These are phyloP conservation scores for Heterotrichella gracilis DNA, from an alignment of 352 stramenopile genomes.

Conservation along the genomic window DNA sequence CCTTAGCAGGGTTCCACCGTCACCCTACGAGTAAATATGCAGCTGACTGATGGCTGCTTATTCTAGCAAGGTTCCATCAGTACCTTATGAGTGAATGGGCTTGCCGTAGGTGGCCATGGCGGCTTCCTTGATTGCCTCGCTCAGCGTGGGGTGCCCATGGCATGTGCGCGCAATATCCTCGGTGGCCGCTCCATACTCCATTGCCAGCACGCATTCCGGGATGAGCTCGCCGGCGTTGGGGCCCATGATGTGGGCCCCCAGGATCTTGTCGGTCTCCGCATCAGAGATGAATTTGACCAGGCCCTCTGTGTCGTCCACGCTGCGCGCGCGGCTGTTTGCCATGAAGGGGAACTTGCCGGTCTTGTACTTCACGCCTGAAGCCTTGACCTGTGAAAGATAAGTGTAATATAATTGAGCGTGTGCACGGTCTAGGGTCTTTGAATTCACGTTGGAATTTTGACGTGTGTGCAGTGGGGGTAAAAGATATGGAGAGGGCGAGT, in stretches of 20 bases:
- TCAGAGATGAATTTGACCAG: constrained; percentile 89
- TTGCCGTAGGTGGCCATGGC: constrained; percentile 85
- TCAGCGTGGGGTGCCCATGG: constrained; percentile 60
- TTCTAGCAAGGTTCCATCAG: too few relatives aligned
- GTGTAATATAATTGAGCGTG: too few relatives aligned
- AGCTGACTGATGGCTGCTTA: too few relatives aligned
- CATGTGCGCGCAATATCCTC: constrained; percentile 95
- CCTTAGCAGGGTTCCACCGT: too few relatives aligned
- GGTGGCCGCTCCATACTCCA: constrained; percentile 86
- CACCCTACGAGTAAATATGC: too few relatives aligned
- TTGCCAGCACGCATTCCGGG: constrained; percentile 75
- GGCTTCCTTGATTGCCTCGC: constrained; percentile 93
- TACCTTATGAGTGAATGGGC: too few relatives aligned
- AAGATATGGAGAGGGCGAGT: too few relatives aligned
- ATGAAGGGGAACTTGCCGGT: constrained; percentile 87
- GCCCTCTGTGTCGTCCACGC: constrained; percentile 58
- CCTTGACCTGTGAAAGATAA: constrained; percentile 86
- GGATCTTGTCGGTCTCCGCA: constrained; percentile 80
- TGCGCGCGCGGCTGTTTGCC: constrained; percentile 70
- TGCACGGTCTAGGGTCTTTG: too few relatives aligned
- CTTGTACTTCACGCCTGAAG: constrained; percentile 60
- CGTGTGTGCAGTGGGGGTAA: too few relatives aligned
- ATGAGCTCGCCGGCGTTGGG: constrained; percentile 97
- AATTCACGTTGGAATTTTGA: too few relatives aligned
- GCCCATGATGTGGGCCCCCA: constrained; percentile 93